Evolutionary conservation across 2,329 filamentous ascomycete genomes (phyloP), one percentile per base, ranked within the genome.

Genomic region (Hymenoscyphus albidus): DNA sequence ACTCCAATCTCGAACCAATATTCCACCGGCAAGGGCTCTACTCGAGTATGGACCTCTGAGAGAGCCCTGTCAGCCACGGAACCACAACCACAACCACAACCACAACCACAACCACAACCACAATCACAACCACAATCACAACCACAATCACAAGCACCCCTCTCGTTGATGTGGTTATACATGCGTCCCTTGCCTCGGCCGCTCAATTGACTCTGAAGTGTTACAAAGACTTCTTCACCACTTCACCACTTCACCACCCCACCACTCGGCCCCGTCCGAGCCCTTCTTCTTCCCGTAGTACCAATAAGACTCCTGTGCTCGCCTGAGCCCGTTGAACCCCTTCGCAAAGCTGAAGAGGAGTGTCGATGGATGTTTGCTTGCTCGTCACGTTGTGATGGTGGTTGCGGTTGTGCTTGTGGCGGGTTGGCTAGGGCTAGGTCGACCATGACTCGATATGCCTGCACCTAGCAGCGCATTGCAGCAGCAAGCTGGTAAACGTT

Each of bases 401-500:
- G 16, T 42, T 10, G 9, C 27, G 27, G 27, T 27, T 5, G 35
- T 7, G 9, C 35, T 35, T 35, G 35, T 35, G 35, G 35, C 35
- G 35, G 35, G 5, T 7, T 54, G 48, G 13, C 48, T 54, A 54
- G 48, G 27, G 27, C 27, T 27, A 27, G 27, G 48, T 54, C 48
- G 22, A 54, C 48, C 48, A 54, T 54, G 48, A 54, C 48, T 54
- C 48, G 48, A 54, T 54, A 54, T 54, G 48, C 48, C 48, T 54
- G 48, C 48, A 27, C 48, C 48, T 54, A 54, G 48, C 48, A 54
- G 48, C 48, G 48, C 48, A 27, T 54, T 54, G 18, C 48, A 54
- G 48, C 48, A 54, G 48, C 48, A 54, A 54, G 48, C 48, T 54
- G 48, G 48, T 54, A 54, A 35, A 54, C 48, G 48, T 54, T 54